Evolutionary conservation across 2,329 filamentous ascomycete species (phyloP).

Genomic region (Lachnellula occidentalis): DNA sequence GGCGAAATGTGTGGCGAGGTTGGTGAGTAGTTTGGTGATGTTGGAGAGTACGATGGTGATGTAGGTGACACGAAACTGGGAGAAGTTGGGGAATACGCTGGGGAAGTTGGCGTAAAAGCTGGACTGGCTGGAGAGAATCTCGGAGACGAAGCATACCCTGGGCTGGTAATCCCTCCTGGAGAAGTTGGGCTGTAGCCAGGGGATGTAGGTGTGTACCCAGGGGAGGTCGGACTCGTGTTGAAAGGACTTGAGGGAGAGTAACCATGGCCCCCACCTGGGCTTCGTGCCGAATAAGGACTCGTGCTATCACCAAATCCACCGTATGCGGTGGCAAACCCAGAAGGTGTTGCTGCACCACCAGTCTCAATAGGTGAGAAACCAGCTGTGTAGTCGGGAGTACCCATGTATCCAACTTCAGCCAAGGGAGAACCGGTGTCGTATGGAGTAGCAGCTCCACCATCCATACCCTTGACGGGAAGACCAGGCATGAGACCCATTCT

Average conservation of each 20-base stretch:
- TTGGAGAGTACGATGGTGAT: conserved; percentile 74
- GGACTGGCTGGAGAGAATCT: conserved; percentile 55
- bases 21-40: conserved; percentile 67
- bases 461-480: conserved; percentile 69
- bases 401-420: conserved; percentile 62
- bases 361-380: conserved; percentile 75
- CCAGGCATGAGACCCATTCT: conserved; percentile 77
- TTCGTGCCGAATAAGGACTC: conserved; percentile 64
- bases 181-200: conserved; percentile 43
- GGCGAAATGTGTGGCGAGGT: conserved; percentile 49
- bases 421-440: conserved; percentile 86
- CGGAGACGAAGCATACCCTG: conserved; percentile 43
- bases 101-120: conserved; percentile 32
- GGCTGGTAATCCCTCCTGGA: conserved; percentile 50
- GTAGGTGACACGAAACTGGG: conserved; percentile 45
- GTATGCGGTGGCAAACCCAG: conserved; percentile 59
- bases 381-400: conserved; percentile 52
- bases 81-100: conserved; percentile 31
- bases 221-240: conserved; percentile 45
- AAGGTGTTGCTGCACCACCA: conserved; percentile 64
- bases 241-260: conserved; percentile 66
- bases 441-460: conserved; percentile 84
- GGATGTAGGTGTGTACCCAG: conserved; percentile 31
- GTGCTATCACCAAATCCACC: conserved; percentile 46
- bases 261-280: conserved; percentile 51